phyloP scores from a whole-genome alignment of 768 basidiomycete genomes.

The Termitomyces sp. region DNA sequence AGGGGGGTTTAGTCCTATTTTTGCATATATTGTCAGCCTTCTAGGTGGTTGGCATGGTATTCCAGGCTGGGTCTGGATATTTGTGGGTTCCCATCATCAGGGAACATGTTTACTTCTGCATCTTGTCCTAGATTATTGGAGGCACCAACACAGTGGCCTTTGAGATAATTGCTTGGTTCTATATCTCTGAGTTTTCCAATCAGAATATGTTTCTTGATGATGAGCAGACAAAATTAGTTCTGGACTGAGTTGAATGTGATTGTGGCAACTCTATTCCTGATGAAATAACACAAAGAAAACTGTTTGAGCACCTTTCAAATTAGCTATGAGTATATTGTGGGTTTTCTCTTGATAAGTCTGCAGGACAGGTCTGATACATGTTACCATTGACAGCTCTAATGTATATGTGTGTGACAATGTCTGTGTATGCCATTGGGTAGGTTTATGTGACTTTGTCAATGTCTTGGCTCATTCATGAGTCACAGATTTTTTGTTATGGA shows the following conservation, averaged over 20 bases:
- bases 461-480: constrained; percentile 1
- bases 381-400: constrained; percentile 33
- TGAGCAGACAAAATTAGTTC: constrained; percentile 38
- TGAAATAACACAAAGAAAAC: constrained; percentile 31
- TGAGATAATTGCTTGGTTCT: constrained; percentile 42
- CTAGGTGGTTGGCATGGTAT: constrained; percentile 39
- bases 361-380: not conserved
- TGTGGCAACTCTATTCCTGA: constrained; percentile 50
- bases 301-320: constrained; percentile 36
- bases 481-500: constrained; percentile 41
- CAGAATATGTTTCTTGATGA: constrained; percentile 41
- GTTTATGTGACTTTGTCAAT: constrained; percentile 11
- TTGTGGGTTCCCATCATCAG: constrained; percentile 31
- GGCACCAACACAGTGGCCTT: constrained; percentile 43
- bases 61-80: constrained; percentile 53
- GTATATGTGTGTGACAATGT: constrained; percentile 48
- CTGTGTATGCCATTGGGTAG: constrained; percentile 48
- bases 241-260: constrained; percentile 45
- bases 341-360: not conserved
- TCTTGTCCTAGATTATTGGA: constrained; percentile 41
- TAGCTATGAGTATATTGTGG: constrained; percentile 46
- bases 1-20: constrained; percentile 47
- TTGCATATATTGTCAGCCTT: constrained; percentile 41
- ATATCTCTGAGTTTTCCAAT: constrained; percentile 46
- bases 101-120: not conserved